A percentile compares a stretch with the other conserved stretches of the same genome.
Conservation (phyloP, 306 rosid genomes). For the Cucumis cinereus region DNA sequence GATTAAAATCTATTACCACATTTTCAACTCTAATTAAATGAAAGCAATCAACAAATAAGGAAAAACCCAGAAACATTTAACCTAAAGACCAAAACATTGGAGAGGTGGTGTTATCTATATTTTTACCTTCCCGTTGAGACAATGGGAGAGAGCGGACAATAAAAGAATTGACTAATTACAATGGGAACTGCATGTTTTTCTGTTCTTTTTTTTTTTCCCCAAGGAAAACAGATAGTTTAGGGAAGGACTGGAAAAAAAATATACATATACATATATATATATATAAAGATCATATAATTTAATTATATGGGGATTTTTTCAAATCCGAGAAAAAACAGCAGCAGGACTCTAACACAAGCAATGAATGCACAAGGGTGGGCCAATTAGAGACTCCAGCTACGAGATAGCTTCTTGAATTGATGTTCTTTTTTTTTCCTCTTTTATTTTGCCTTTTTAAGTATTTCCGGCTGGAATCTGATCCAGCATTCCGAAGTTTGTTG, state of each 20-base stretch:
- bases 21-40: neutral
- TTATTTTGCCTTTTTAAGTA: conserved; percentile 6
- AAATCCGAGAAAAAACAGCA: neutral
- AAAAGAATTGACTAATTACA: conserved; percentile 6
- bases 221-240: neutral
- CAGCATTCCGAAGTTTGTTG: conserved; percentile 28
- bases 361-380: neutral
- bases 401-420: neutral
- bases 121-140: conserved; percentile 1
- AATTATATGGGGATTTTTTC: neutral
- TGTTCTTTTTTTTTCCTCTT: neutral
- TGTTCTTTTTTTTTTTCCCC: neutral
- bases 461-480: conserved; percentile 48
- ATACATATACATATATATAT: neutral
- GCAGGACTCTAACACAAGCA: conserved; percentile 7
- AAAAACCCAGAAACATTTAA: neutral
- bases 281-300: neutral
- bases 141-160: neutral
- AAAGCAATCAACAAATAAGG: neutral
- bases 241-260: neutral
- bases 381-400: neutral
- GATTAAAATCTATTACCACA: too few relatives aligned
- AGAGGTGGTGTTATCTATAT: neutral
- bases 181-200: neutral
- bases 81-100: neutral